A percentile compares a stretch with the other conserved stretches of the same genome.
These are phyloP conservation scores for Aureobasidium leucospermi DNA, from an alignment of 2,329 filamentous ascomycete species.

Conservation along the genomic window DNA sequence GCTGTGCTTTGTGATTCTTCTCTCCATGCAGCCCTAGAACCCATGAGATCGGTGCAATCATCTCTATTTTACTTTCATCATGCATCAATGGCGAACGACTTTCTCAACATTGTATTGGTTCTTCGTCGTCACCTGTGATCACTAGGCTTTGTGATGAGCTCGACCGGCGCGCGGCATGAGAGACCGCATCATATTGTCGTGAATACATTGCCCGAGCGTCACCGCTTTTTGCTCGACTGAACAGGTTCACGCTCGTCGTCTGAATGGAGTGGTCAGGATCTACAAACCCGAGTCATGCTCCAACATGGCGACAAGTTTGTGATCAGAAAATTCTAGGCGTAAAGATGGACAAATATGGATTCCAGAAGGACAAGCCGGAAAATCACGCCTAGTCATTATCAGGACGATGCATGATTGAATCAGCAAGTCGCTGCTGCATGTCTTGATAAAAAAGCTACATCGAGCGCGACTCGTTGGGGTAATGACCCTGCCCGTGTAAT, in stretches of 20 bases:
- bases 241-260: neutral
- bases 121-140: neutral
- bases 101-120: neutral
- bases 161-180: neutral
- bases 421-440: too few species aligned
- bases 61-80: neutral
- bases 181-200: neutral
- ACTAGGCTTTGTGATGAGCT: neutral
- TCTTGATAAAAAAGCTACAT: too few species aligned
- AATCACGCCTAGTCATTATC: too few species aligned
- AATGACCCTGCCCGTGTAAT: neutral
- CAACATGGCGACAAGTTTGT: too few species aligned
- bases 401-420: too few species aligned
- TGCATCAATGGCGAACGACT: neutral
- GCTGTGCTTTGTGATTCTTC: neutral
- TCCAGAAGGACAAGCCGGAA: too few species aligned
- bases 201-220: neutral
- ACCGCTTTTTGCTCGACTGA: neutral
- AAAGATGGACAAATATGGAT: too few species aligned
- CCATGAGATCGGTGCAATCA: neutral
- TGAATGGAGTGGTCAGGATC: too few species aligned
- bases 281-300: too few species aligned
- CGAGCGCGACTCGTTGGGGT: neutral
- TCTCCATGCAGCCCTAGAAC: constrained; percentile 7
- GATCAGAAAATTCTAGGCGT: too few species aligned